Evolutionary conservation across 805 yeast genomes (phyloP).

Genomic region (Pichia nanzhaoensis): DNA sequence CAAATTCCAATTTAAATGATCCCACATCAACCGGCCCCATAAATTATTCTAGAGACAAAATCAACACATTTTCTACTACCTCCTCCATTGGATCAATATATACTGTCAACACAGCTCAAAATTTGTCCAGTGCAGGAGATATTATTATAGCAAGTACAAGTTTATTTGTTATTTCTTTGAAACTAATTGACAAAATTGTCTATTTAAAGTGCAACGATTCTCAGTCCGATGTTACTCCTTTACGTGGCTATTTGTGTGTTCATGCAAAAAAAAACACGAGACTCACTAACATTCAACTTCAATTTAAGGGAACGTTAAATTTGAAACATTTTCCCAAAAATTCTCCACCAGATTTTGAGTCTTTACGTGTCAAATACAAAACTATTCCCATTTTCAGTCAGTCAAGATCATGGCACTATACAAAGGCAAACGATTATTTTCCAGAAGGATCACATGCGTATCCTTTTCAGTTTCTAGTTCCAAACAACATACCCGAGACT

Average conservation of each 20-base stretch:
- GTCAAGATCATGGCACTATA: conserved; percentile 11
- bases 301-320: conserved; percentile 14
- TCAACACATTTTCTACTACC: background rate
- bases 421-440: conserved; percentile 8
- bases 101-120: conserved; percentile 1
- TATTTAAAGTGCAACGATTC: conserved; percentile 11
- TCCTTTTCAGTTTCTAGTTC: conserved; percentile 25
- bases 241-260: conserved; percentile 20
- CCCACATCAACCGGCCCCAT: too few species aligned
- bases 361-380: background rate
- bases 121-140: conserved; percentile 8
- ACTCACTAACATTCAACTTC: conserved; percentile 12
- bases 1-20: too few species aligned
- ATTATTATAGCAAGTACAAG: background rate
- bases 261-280: conserved; percentile 14
- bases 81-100: conserved; percentile 1
- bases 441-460: conserved; percentile 20
- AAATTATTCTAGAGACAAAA: too few species aligned
- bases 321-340: conserved; percentile 5
- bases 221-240: conserved; percentile 10
- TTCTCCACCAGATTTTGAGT: conserved; percentile 1
- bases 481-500: conserved; percentile 22
- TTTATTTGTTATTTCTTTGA: conserved; percentile 7
- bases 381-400: conserved; percentile 3
- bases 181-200: conserved; percentile 12